Base-by-base conservation (phyloP, 192 early-diverging fungal species). In the Paraglomus occultum region DNA sequence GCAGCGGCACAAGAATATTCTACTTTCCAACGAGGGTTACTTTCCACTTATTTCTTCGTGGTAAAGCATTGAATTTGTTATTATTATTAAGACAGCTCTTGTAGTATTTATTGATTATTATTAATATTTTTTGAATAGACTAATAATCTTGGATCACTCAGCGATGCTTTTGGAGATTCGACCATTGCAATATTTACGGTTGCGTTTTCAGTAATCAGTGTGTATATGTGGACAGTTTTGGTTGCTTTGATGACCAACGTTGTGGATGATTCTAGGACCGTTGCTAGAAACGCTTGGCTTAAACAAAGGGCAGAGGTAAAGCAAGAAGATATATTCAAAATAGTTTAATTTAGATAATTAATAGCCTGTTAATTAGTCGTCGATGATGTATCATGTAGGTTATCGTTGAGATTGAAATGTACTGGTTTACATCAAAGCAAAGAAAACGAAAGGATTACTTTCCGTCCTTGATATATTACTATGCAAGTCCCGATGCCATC, bases 281-380 rank as follows among this genome's bases (percentile, higher is more conserved):
- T n/a, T 61, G 59, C 38, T 61, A 61, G 44, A 61, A 31, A 42
- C 18, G 59, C 40, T 14, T 61, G 59, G 59, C 59, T 61, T 61
- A 61, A 61, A 4, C 59, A 61, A 61, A 61, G 44, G 14, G 59
- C 59, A 14, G 59, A 61, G 59, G 59, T 61, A 61, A n/a, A 57
- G 20, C 39, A 31, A 20, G 7, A 15, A 15, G 11, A 31, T 57
- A 5, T 38, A 11, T 22, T 11, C 22, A 31, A 6, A 31, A 20
- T 57, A 6, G 12, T 20, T 57, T 5, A 4, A 20, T 57, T 6
- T 9, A 57, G 6, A 31, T 6, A 20, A 6, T 22, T 6, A 31
- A 20, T 20, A 57, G 6, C 10, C 11, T 6, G 39, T 10, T 57
- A 20, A 57, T 31, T 1, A 9, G 12, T 20, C 10, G 8, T 31